Conservation (phyloP, 352 stramenopile genomes). For the Blastocystis sp. region DNA sequence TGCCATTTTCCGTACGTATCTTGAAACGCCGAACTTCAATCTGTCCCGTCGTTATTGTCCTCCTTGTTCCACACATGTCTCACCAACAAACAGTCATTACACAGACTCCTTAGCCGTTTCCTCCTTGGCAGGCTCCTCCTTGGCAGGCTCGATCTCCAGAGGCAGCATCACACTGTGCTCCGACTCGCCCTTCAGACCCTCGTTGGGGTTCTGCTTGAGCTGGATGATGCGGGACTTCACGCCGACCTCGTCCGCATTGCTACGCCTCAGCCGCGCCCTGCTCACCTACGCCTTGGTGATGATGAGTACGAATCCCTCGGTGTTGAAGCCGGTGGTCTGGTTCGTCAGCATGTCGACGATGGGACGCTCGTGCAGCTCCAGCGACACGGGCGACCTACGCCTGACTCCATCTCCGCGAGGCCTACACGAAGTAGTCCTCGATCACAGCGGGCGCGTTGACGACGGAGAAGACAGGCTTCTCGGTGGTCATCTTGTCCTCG, state of each 20-base stretch:
- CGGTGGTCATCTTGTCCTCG: slow-evolving; percentile 20
- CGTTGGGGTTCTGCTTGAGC: background rate
- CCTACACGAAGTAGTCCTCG: slow-evolving; percentile 28
- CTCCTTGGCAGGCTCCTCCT: background rate
- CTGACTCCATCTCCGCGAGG: background rate
- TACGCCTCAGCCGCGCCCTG: background rate
- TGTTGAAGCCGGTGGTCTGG: slow-evolving; percentile 41
- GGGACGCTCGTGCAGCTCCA: slow-evolving; percentile 4
- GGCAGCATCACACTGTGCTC: slow-evolving; percentile 51
- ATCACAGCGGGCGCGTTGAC: slow-evolving; percentile 23
- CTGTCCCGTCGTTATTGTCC: too few species aligned
- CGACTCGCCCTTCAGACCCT: background rate
- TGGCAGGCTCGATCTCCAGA: slow-evolving; percentile 8
- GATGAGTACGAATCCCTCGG: slow-evolving; percentile 36
- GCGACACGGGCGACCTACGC: slow-evolving; percentile 18
- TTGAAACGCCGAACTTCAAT: too few species aligned
- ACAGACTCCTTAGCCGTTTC: too few species aligned
- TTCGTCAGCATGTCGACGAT: slow-evolving; percentile 39
- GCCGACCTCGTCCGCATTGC: background rate
- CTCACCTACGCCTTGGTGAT: slow-evolving; percentile 2
- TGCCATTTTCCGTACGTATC: too few species aligned
- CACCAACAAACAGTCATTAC: too few species aligned
- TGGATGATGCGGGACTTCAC: slow-evolving; percentile 22
- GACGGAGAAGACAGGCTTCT: slow-evolving; percentile 48
- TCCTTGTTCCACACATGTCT: too few species aligned